Evolutionary conservation across 2,329 filamentous ascomycete genomes (phyloP).

Genomic region (Cordyceps militaris): DNA sequence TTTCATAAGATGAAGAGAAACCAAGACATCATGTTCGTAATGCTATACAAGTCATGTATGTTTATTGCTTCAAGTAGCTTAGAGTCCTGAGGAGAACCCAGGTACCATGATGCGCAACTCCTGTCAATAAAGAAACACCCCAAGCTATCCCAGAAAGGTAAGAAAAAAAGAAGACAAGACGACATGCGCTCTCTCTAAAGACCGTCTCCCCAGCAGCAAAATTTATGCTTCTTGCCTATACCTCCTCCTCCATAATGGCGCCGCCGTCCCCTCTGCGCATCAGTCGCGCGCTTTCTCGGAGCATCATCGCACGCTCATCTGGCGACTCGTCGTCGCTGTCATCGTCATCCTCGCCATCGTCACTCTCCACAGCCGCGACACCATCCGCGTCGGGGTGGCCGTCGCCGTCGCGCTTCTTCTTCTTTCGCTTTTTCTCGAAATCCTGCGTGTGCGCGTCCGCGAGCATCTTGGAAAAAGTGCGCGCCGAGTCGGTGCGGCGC

Average conservation of each 20-base stretch:
- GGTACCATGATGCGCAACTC: background rate
- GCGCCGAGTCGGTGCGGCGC: conserved; percentile 27
- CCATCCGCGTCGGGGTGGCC: conserved; percentile 3
- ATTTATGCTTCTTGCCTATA: background rate
- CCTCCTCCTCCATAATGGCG: conserved; percentile 1
- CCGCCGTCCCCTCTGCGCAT: background rate
- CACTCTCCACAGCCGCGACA: conserved; percentile 18
- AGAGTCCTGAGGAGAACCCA: background rate
- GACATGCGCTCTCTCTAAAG: background rate
- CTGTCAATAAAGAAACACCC: background rate
- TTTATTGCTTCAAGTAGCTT: background rate
- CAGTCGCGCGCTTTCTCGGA: background rate
- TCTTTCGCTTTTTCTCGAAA: conserved; percentile 69
- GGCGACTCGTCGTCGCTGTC: conserved; percentile 25
- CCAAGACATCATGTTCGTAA: background rate
- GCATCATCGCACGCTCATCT: conserved; percentile 17
- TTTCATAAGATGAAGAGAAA: background rate
- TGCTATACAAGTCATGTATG: background rate
- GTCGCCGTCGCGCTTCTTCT: background rate
- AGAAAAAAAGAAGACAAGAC: background rate
- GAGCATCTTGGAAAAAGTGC: conserved; percentile 55
- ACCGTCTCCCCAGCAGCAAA: background rate
- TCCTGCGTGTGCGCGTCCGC: conserved; percentile 83
- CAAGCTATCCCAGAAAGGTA: background rate
- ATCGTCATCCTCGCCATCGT: conserved; percentile 28